Evolutionary conservation across 108 stramenopile genomes (phyloP), one percentile per base, ranked within the genome.

Genomic region (Cylindrotheca fusiformis): DNA sequence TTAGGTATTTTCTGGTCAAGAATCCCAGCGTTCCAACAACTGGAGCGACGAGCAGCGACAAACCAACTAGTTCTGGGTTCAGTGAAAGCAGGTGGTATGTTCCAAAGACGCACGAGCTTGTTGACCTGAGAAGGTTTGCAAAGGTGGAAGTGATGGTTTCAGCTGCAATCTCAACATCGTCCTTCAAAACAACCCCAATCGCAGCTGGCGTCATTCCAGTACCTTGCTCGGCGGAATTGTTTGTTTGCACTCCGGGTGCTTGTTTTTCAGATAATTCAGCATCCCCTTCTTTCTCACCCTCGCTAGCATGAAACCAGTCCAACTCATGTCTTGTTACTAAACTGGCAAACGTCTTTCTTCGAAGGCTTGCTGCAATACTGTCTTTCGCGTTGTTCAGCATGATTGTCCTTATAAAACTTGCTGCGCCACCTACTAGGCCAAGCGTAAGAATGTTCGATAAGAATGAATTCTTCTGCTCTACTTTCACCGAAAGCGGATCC

Each of bases 71-170:
- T 5, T 70, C 32, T n/a, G 93, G 84, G 65, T 91, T 87, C n/a
- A 90, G 55, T 14, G 64, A 58, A n/a, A 90, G 44, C 93, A 94
- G 88, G 58, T 89, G 78, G 68, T 73, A 81, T 0, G 93, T 88
- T 24, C 81, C 81, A 63, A 88, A 91, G 23, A 81, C 65, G 48
- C 79, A 75, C 23, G 87, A 86, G 51, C 83, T 81, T 21, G 72
- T 74, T 8, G 77, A 75, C n/a, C 93, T 85, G 12, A 94, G 54
- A 10, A 88, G 30, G 49, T 84, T 86, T 45, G 89, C 86, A 41
- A 91, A 55, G n/a, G 82, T 83, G 25, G 67, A 76, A 0, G 93
- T 94, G 29, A 88, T 51, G 1, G 76, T 70, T 25, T 83, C 69
- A 1, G 93, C 79, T 1, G 84, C 87, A 24, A 49, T 59, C n/a